These are phyloP conservation scores for Hysterangium stoloniferum DNA, from an alignment of 768 basidiomycete genomes.

Conservation along the genomic window DNA sequence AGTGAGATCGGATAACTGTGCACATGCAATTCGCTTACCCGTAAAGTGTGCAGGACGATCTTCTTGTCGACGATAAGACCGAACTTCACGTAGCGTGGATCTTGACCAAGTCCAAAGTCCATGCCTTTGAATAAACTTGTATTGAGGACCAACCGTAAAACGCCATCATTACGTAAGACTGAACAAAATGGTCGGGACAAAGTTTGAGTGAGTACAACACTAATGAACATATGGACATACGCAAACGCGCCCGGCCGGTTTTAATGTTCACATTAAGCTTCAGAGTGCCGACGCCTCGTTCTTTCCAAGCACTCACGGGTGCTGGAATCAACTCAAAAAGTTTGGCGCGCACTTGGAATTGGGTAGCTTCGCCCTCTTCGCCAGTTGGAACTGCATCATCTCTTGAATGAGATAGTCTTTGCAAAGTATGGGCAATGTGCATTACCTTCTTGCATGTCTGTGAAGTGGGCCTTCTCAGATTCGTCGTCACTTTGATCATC, in stretches of 20 bases:
- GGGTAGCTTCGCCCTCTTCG: constrained; percentile 74
- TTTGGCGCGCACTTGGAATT: constrained; percentile 73
- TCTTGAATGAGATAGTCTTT: neutral
- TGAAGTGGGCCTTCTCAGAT: constrained; percentile 32
- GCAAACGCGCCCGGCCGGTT: constrained; percentile 60
- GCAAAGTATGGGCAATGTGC: neutral
- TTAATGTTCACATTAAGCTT: constrained; percentile 64
- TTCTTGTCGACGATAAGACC: constrained; percentile 56
- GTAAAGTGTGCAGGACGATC: constrained; percentile 57
- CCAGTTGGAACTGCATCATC: constrained; percentile 54
- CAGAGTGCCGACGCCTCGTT: constrained; percentile 64
- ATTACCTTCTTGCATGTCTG: constrained; percentile 63
- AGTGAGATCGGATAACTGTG: constrained; percentile 8
- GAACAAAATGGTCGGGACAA: no score
- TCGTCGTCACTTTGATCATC: constrained; percentile 42
- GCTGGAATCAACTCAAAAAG: constrained; percentile 41
- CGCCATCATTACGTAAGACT: constrained; percentile 88
- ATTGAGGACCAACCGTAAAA: constrained; percentile 66
- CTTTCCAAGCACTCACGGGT: constrained; percentile 56
- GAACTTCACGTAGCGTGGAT: constrained; percentile 73
- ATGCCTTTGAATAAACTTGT: constrained; percentile 73
- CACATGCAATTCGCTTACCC: constrained; percentile 35
- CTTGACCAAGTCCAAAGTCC: constrained; percentile 63
- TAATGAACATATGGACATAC: constrained; percentile 30
- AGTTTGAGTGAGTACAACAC: neutral